These are phyloP conservation scores for Teratosphaeria nubilosa DNA, from an alignment of 2,329 filamentous ascomycete genomes.

Conservation along the genomic window DNA sequence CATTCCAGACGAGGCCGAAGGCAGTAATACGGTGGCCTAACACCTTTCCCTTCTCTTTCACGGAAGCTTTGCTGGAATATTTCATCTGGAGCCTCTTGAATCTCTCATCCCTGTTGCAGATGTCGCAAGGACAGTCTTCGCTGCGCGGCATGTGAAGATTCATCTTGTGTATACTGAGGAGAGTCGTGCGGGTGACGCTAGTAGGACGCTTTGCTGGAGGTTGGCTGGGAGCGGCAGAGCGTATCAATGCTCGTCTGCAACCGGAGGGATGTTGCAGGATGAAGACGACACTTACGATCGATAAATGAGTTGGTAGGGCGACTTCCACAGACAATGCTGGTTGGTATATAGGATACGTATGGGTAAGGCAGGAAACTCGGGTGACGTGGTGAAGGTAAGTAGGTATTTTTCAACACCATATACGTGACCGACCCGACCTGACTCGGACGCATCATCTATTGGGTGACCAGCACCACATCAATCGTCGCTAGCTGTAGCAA, in stretches of 20 bases:
- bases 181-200: too few species aligned
- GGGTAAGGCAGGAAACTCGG: not conserved
- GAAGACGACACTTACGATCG: not conserved
- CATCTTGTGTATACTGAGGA: not conserved
- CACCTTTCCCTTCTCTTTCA: not conserved
- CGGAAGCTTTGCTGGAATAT: not conserved
- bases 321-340: not conserved
- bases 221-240: not conserved
- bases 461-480: not conserved
- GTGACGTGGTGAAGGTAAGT: not conserved
- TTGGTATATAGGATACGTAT: not conserved
- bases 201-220: not conserved
- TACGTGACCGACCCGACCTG: not conserved
- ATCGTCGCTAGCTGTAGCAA: not conserved
- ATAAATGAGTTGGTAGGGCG: not conserved
- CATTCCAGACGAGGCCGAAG: not conserved
- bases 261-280: too few species aligned
- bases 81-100: not conserved
- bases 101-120: not conserved
- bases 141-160: not conserved
- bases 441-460: not conserved
- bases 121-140: not conserved
- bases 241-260: too few species aligned
- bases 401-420: not conserved
- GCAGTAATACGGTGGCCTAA: not conserved